Conservation (phyloP, 1,284 basidiomycete genomes). For the Puccinia polysora region DNA sequence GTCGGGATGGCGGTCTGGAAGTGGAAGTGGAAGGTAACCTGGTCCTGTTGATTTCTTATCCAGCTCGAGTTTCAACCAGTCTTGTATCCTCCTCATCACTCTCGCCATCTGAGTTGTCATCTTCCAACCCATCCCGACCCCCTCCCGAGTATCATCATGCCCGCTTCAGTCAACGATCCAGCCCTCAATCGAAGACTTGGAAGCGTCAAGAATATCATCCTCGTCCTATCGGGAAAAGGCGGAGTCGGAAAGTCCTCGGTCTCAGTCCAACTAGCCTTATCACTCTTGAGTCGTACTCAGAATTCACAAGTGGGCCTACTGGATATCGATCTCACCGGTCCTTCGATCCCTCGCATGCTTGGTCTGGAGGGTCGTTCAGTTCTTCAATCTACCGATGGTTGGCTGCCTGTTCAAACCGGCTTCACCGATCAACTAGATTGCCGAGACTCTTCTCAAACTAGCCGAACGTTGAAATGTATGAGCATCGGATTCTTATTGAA, state of each 20-base stretch:
- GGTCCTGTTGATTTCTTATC: too few species aligned
- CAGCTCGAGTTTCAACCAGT: too few species aligned
- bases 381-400: slow-evolving; percentile 88
- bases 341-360: slow-evolving; percentile 94
- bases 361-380: slow-evolving; percentile 78
- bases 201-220: slow-evolving; percentile 76
- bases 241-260: slow-evolving; percentile 98
- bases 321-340: slow-evolving; percentile 93
- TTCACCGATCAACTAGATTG: slow-evolving; percentile 39
- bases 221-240: slow-evolving; percentile 93
- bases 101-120: too few species aligned
- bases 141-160: not conserved
- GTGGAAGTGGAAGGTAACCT: too few species aligned
- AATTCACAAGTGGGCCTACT: slow-evolving; percentile 75
- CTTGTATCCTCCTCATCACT: too few species aligned
- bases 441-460: slow-evolving; percentile 16
- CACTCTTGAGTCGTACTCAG: slow-evolving; percentile 63
- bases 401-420: slow-evolving; percentile 83
- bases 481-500: slow-evolving; percentile 91
- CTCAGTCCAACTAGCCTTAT: slow-evolving; percentile 84
- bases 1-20: too few species aligned
- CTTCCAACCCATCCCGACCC: not conserved
- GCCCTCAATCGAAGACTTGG: slow-evolving; percentile 54
- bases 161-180: slow-evolving; percentile 17
- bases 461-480: slow-evolving; percentile 78